phyloP scores from a whole-genome alignment of 495 filamentous ascomycete genomes.

The Amniculicola lignicola region DNA sequence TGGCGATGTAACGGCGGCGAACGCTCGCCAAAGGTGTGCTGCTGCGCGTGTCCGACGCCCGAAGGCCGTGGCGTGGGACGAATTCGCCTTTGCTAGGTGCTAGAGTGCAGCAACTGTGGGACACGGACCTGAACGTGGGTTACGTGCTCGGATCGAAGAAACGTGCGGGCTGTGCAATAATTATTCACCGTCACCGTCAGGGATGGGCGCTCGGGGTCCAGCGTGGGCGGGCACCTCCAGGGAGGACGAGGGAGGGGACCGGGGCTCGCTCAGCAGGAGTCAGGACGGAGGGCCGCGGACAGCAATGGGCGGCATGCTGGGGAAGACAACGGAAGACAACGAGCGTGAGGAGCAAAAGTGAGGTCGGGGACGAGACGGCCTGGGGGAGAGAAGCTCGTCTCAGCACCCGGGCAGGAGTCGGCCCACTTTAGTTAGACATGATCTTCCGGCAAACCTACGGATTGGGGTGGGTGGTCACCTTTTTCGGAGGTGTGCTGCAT shows the following conservation, averaged over 20 bases:
- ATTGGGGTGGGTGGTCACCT: no score
- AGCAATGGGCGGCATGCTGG: no score
- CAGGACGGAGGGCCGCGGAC: no score
- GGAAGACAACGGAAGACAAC: no score
- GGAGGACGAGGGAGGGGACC: neutral
- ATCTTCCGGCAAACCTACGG: no score
- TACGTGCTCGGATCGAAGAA: neutral
- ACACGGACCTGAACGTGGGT: constrained; percentile 6
- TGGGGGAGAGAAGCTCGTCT: no score
- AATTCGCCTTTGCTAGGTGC: constrained; percentile 7
- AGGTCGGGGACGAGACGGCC: no score
- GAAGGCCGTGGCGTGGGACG: constrained; percentile 8
- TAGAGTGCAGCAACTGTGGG: constrained; percentile 23
- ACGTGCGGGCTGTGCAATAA: constrained; percentile 26
- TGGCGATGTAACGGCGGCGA: constrained; percentile 1
- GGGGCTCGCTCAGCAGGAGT: constrained; percentile 13
- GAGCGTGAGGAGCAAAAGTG: no score
- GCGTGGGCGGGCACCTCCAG: neutral
- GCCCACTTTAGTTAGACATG: no score
- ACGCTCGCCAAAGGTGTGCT: neutral
- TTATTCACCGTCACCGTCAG: no score
- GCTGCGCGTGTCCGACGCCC: neutral
- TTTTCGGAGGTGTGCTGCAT: no score
- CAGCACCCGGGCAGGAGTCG: no score
- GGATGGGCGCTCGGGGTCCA: neutral